These are phyloP conservation scores for Sinapis alba DNA, from an alignment of 441 rosid genomes.

Conservation along the genomic window DNA sequence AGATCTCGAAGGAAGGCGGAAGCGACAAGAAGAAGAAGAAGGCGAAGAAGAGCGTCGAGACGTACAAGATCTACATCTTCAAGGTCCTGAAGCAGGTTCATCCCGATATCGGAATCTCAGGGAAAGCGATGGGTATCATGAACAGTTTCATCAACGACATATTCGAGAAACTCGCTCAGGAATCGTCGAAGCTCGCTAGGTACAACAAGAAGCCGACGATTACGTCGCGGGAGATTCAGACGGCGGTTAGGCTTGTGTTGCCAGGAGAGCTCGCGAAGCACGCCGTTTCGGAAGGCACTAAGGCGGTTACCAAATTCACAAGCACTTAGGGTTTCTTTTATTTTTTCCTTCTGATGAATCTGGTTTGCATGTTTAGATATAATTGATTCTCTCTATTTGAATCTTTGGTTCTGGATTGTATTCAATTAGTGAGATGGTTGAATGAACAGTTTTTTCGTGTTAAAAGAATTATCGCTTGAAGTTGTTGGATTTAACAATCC, in stretches of 20 bases:
- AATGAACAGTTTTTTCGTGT: background rate
- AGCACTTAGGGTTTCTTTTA: constrained; percentile 38
- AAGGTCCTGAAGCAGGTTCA: constrained; percentile 29
- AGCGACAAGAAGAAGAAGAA: constrained; percentile 20
- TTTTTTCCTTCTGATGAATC: background rate
- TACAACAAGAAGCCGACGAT: constrained; percentile 7
- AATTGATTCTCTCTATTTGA: background rate
- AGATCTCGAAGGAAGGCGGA: constrained; percentile 21
- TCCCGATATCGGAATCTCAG: constrained; percentile 27
- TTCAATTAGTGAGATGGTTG: background rate
- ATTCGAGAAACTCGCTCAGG: constrained; percentile 31
- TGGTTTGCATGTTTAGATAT: background rate
- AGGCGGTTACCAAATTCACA: constrained; percentile 60
- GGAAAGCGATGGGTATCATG: constrained; percentile 32
- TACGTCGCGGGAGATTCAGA: constrained; percentile 45
- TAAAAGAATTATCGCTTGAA: too few species aligned
- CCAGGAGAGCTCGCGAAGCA: constrained; percentile 59
- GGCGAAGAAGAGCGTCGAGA: constrained; percentile 15
- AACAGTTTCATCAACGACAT: constrained; percentile 33
- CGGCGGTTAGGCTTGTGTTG: constrained; percentile 52
- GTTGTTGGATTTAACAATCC: background rate
- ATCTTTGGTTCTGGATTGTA: background rate
- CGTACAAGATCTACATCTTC: constrained; percentile 31
- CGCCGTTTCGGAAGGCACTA: constrained; percentile 56
- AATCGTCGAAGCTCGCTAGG: constrained; percentile 7